Conservation (phyloP, 305 asterid species). For the Vinca major region DNA sequence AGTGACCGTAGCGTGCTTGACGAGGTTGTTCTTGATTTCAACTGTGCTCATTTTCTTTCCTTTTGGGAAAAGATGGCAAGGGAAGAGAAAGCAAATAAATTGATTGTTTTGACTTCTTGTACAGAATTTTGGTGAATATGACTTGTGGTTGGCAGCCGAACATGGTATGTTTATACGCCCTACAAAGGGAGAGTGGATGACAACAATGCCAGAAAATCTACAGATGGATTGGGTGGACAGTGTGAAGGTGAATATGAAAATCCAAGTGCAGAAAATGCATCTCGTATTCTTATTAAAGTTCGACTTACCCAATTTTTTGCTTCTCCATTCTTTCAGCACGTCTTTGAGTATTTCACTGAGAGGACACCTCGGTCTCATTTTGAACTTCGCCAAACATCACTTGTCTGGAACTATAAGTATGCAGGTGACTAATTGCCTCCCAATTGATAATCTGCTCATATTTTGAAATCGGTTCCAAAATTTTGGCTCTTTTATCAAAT, state of each 20-base stretch:
- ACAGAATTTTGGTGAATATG: slow-evolving; percentile 73
- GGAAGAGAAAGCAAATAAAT: too few species aligned
- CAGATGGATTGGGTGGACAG: slow-evolving; percentile 95
- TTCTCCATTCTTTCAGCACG: slow-evolving; percentile 48
- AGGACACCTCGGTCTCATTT: slow-evolving; percentile 88
- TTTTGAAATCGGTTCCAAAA: background rate
- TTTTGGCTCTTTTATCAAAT: background rate
- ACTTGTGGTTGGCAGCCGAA: slow-evolving; percentile 91
- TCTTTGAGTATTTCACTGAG: slow-evolving; percentile 83
- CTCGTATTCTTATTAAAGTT: background rate
- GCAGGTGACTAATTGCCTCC: slow-evolving; percentile 44
- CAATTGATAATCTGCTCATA: background rate
- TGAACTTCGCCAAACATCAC: slow-evolving; percentile 81
- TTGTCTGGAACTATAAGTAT: slow-evolving; percentile 80
- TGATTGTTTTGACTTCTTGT: background rate
- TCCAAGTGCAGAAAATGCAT: background rate
- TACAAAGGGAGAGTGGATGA: slow-evolving; percentile 77
- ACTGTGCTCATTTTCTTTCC: too few species aligned
- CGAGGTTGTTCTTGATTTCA: too few species aligned
- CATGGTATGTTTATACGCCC: slow-evolving; percentile 81
- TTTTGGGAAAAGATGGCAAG: too few species aligned
- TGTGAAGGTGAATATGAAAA: slow-evolving; percentile 47
- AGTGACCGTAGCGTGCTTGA: too few species aligned
- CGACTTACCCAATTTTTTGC: slow-evolving; percentile 1
- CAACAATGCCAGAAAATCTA: slow-evolving; percentile 87